Conservation (phyloP, 108 stramenopile species). For the Skeletonema marinoi region DNA sequence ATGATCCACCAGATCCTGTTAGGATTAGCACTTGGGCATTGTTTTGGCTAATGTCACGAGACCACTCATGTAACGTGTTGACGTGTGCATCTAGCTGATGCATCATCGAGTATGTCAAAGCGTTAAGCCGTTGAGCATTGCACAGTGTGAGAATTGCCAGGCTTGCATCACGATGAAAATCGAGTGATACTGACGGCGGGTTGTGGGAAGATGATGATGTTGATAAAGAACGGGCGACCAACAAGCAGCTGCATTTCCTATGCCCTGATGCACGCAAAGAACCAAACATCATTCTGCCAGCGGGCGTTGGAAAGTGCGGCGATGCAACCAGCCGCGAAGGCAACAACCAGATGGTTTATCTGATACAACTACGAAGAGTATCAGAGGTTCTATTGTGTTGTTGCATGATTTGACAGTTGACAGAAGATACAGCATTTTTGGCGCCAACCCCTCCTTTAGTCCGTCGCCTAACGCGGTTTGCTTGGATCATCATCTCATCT, state of each 20-base stretch:
- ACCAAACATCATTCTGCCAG: not conserved
- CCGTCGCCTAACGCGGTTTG: no score
- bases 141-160: constrained; percentile 28
- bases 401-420: no score
- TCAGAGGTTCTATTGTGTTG: no score
- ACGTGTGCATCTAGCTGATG: constrained; percentile 34
- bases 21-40: constrained; percentile 32
- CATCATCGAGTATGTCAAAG: constrained; percentile 44
- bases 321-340: no score
- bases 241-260: not conserved
- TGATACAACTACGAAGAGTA: no score
- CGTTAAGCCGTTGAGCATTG: constrained; percentile 42
- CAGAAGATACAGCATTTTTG: no score
- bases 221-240: not conserved
- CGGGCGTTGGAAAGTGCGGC: no score
- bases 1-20: constrained; percentile 33
- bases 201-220: not conserved
- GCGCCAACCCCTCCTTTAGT: no score
- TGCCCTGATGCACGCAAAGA: not conserved
- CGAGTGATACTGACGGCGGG: constrained; percentile 12
- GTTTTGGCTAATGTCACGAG: constrained; percentile 8
- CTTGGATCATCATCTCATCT: no score
- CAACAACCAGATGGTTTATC: no score
- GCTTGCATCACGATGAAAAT: constrained; percentile 8
- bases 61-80: constrained; percentile 16